Base-by-base conservation (phyloP, 441 rosid genomes). In the Euphorbia corollata region DNA sequence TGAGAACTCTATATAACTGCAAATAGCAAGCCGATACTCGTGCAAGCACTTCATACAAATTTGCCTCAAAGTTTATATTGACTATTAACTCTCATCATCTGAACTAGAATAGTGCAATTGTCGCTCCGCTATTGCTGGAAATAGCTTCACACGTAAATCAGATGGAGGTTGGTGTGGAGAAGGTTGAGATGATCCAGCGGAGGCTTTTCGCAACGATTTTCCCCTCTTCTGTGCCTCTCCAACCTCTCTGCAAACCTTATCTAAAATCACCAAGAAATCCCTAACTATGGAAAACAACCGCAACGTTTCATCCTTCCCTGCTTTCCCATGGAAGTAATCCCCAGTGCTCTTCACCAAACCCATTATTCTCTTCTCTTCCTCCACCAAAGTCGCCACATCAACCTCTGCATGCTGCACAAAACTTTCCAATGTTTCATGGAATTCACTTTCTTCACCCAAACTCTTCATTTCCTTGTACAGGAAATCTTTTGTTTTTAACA, bases 281-380 rank as follows among this genome's bases (percentile, higher is more conserved):
- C 98, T 83, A 15, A 95, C 88, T 2, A 87, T 81, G 55, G 61
- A 68, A 79, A 95, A 95, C 77, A 95, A 75, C 39, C 95, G 91
- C 65, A 95, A 73, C n/a, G 96, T 95, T 72, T 95, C 99, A 45
- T 89, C 96, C 77, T 86, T 95, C 38, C 91, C 92, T 0, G 96
- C 78, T 64, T 87, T 90, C 57, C 99, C 99, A 78, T 95, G 98
- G 84, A 94, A 94, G 71, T 94, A 94, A 78, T 92, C 97, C 12
- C 91, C 97, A n/a, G 98, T 86, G 78, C 86, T 90, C 83, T 87
- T 92, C 79, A 91, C 97, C 78, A 91, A 67, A 63, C 85, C 83
- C 84, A 83, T 84, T 61, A 94, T 88, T 71, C 88, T 87, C 85
- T 85, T 88, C 70, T 94, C 98, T 79, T 91, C 97, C 61, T 71